phyloP scores from a whole-genome alignment of 176 grass and related monocot species.

The Areca catechu region DNA sequence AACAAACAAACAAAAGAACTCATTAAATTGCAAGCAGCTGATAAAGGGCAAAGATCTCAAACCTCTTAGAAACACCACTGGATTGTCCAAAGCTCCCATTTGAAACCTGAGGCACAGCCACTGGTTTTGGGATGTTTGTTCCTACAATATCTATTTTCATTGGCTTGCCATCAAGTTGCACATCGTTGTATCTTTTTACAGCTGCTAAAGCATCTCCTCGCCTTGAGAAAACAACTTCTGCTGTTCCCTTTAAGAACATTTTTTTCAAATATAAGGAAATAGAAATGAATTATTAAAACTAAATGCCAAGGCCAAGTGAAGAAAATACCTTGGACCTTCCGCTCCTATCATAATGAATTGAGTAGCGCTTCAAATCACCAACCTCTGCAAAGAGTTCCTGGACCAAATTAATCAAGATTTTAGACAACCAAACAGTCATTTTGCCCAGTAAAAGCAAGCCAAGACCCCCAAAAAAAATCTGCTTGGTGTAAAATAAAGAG shows the following conservation, averaged over 20 bases:
- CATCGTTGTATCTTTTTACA: conserved; percentile 84
- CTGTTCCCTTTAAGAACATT: conserved; percentile 47
- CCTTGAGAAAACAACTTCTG: conserved; percentile 89
- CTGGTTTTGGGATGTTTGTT: conserved; percentile 57
- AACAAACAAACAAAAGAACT: too few species aligned
- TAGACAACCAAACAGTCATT: not conserved
- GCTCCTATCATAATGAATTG: too few species aligned
- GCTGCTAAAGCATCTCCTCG: conserved; percentile 63
- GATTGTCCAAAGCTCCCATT: conserved; percentile 31
- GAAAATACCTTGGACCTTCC: conserved; percentile 72
- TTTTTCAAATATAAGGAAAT: conserved; percentile 3
- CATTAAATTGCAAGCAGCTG: not conserved
- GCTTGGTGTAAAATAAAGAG: too few species aligned
- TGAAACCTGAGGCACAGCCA: conserved; percentile 31
- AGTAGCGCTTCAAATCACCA: too few species aligned
- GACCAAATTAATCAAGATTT: not conserved
- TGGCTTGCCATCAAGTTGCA: conserved; percentile 96
- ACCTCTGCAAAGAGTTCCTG: too few species aligned
- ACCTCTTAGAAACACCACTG: conserved; percentile 40
- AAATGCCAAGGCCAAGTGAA: not conserved
- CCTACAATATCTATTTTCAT: conserved; percentile 95
- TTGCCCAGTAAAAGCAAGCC: too few species aligned
- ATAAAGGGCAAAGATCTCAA: not conserved
- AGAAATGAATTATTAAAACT: not conserved
- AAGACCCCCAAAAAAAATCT: too few species aligned